These are phyloP conservation scores for Melampsora larici-populina DNA, from an alignment of 1,284 basidiomycete genomes.

Conservation along the genomic window DNA sequence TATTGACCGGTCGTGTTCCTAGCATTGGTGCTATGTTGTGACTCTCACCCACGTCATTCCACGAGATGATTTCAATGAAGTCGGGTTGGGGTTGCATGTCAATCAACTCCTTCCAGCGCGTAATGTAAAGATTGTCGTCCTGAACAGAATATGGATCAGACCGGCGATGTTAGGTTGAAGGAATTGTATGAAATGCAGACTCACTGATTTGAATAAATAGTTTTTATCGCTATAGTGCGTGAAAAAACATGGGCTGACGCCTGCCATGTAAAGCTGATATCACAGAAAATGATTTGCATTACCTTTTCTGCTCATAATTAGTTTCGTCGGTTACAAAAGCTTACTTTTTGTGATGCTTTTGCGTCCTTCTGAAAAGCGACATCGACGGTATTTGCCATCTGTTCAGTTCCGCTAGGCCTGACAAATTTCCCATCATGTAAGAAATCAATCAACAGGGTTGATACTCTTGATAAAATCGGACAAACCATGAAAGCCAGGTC, in stretches of 20 bases:
- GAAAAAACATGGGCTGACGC: constrained; percentile 40
- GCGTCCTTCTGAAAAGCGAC: constrained; percentile 24
- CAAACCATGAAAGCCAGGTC: constrained; percentile 41
- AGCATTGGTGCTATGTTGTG: constrained; percentile 17
- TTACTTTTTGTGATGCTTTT: constrained; percentile 15
- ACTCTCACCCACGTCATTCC: constrained; percentile 39
- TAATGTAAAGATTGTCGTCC: constrained; percentile 42
- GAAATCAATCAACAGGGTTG: too few relatives aligned
- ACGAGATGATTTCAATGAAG: constrained; percentile 40
- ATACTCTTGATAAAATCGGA: background rate
- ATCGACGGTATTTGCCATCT: background rate
- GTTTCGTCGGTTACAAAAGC: background rate
- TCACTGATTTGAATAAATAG: constrained; percentile 19
- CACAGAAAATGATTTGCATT: background rate
- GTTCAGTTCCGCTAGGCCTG: constrained; percentile 16
- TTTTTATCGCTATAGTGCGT: constrained; percentile 41
- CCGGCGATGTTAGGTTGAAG: too few relatives aligned
- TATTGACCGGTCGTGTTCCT: constrained; percentile 20
- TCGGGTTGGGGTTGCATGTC: constrained; percentile 26
- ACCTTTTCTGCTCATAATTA: background rate
- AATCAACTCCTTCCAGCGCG: constrained; percentile 33
- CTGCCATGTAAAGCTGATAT: constrained; percentile 37
- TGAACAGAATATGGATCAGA: background rate
- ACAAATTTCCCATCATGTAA: too few relatives aligned
- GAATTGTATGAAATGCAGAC: background rate